These are phyloP conservation scores for Chlorophyllum brunneum DNA, from an alignment of 768 basidiomycete species.

Conservation along the genomic window DNA sequence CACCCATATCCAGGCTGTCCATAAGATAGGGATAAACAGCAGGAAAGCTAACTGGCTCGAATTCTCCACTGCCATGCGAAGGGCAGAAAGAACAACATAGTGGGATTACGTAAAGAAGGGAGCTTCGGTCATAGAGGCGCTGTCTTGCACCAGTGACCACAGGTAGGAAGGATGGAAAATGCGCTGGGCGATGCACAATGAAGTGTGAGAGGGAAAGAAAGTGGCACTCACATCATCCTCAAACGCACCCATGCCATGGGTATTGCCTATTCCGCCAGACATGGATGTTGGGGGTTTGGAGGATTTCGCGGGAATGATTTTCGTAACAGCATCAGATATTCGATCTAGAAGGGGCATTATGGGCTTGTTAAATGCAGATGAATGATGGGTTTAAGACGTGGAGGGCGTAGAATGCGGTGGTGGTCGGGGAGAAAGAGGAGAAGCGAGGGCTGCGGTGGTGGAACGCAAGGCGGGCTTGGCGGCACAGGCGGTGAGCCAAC, in stretches of 20 bases:
- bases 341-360: conserved; percentile 55
- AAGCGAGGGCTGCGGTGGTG: not conserved
- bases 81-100: conserved; percentile 30
- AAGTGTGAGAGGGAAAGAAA: not conserved
- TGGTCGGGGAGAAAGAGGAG: not conserved
- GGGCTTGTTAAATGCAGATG: conserved; percentile 1
- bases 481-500: not conserved
- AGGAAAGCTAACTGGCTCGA: conserved; percentile 54
- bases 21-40: conserved; percentile 61
- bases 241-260: conserved; percentile 55
- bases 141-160: not conserved
- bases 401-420: not conserved
- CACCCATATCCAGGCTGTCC: conserved; percentile 71
- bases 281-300: conserved; percentile 35
- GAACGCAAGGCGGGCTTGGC: not conserved
- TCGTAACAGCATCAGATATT: conserved; percentile 47
- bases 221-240: conserved; percentile 67
- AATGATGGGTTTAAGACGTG: not conserved
- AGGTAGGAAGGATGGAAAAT: not conserved
- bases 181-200: not conserved
- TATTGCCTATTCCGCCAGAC: conserved; percentile 55
- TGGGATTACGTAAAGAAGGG: conserved; percentile 7
- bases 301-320: conserved; percentile 41
- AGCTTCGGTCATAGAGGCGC: not conserved
- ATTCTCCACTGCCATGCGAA: conserved; percentile 33